Percentiles rank a stretch among this genome's conserved stretches.
Evolutionary conservation across 1,139 yeast genomes (phyloP).

Genomic region (Hyphopichia wangnamkhiaoensis): DNA sequence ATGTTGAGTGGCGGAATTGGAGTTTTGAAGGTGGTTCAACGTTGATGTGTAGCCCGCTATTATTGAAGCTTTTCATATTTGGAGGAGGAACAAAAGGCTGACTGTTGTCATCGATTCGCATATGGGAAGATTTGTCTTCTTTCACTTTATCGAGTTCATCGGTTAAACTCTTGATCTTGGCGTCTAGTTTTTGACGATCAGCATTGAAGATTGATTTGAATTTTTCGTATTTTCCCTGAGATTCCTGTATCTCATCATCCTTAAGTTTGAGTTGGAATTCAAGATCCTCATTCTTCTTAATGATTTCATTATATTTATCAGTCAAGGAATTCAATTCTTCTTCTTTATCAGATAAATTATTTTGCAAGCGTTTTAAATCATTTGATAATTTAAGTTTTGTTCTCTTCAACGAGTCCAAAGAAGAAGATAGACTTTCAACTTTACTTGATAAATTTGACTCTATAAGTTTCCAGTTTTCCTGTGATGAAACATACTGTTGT

Average conservation of each 20-base stretch:
- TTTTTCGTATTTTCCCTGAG: conserved; percentile 32
- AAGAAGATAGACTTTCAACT: conserved; percentile 44
- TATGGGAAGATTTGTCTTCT: conserved; percentile 3
- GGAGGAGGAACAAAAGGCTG: neutral
- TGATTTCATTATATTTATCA: conserved; percentile 12
- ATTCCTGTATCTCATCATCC: conserved; percentile 24
- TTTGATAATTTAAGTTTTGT: conserved; percentile 28
- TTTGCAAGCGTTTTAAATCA: conserved; percentile 30
- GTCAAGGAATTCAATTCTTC: conserved; percentile 23
- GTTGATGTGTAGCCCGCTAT: conserved; percentile 16
- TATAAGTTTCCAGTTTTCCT: conserved; percentile 64
- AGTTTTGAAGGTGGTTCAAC: conserved; percentile 13
- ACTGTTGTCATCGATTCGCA: neutral
- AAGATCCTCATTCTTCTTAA: conserved; percentile 19
- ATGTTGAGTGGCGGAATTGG: conserved; percentile 6
- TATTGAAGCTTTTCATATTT: neutral
- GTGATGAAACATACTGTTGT: conserved; percentile 65
- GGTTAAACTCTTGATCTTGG: conserved; percentile 27
- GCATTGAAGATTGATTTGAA: conserved; percentile 30
- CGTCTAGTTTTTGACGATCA: conserved; percentile 30
- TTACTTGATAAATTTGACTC: conserved; percentile 54
- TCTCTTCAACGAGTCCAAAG: conserved; percentile 36
- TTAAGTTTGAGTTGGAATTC: conserved; percentile 24
- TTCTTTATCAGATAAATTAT: conserved; percentile 19
- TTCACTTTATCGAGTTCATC: conserved; percentile 18